These are phyloP conservation scores for Melampsora abietis-canadensis DNA, from an alignment of 1,284 basidiomycete genomes.

Conservation along the genomic window DNA sequence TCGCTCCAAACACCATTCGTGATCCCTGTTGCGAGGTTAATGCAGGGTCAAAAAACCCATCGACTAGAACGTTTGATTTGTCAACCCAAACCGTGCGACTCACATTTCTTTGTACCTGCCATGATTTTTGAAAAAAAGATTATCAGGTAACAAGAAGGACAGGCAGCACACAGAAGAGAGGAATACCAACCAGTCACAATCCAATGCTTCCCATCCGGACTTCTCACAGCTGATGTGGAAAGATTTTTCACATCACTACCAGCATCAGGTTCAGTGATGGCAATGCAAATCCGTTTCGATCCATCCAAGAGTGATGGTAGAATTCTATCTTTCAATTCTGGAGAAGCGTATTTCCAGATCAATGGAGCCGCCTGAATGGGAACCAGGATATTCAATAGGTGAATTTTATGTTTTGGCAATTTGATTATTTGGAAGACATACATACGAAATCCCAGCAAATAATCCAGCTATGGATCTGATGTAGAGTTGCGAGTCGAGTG, in stretches of 20 bases:
- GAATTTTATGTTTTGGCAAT: not conserved
- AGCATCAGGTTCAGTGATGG: slow-evolving; percentile 46
- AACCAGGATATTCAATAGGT: not conserved
- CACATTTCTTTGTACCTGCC: slow-evolving; percentile 41
- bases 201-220: slow-evolving; percentile 42
- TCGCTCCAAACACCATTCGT: slow-evolving; percentile 42
- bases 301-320: slow-evolving; percentile 29
- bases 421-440: not conserved
- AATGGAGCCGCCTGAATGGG: slow-evolving; percentile 43
- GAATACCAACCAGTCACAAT: slow-evolving; percentile 20
- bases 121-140: not conserved
- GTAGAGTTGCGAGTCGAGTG: not conserved
- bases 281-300: slow-evolving; percentile 31
- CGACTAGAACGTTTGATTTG: not conserved
- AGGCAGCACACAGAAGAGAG: not conserved
- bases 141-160: not conserved
- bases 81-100: not conserved
- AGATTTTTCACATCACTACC: slow-evolving; percentile 42
- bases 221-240: slow-evolving; percentile 19
- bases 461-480: slow-evolving; percentile 35
- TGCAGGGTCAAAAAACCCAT: not conserved
- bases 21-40: slow-evolving; percentile 15
- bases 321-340: slow-evolving; percentile 11
- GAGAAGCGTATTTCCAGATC: slow-evolving; percentile 40
- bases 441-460: slow-evolving; percentile 39